Evolutionary conservation across 352 stramenopile genomes (phyloP).

Genomic region (Globisporangium cylindrosporum): DNA sequence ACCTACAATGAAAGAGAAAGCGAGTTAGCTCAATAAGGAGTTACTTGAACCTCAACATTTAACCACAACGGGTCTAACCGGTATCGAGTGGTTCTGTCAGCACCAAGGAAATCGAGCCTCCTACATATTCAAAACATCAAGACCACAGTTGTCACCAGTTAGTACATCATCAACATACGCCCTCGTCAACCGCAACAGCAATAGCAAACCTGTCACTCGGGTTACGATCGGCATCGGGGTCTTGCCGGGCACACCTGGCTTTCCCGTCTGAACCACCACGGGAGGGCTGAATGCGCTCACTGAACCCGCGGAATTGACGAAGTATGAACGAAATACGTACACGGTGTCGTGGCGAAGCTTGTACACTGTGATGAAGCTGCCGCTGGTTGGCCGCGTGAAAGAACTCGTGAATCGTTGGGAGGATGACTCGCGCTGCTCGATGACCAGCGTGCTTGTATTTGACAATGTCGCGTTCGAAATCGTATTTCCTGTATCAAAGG

Average conservation of each 20-base stretch:
- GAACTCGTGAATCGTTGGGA: conserved; percentile 21
- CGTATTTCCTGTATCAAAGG: conserved; percentile 14
- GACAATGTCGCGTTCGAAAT: not conserved
- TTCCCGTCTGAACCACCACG: conserved; percentile 27
- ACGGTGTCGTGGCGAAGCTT: conserved; percentile 44
- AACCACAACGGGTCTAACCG: conserved; percentile 10
- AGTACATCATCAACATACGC: not conserved
- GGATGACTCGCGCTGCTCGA: conserved; percentile 38
- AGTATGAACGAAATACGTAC: conserved; percentile 47
- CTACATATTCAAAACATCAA: conserved; percentile 12
- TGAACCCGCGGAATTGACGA: conserved; percentile 15
- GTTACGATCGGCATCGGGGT: conserved; percentile 36
- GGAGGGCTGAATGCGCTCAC: conserved; percentile 28
- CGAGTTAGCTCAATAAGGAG: not conserved
- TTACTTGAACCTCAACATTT: too few species aligned
- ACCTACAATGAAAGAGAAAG: conserved; percentile 14
- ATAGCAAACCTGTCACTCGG: conserved; percentile 33
- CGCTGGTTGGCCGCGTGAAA: conserved; percentile 15
- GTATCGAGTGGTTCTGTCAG: conserved; percentile 37
- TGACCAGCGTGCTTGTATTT: conserved; percentile 15
- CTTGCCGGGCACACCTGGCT: conserved; percentile 26
- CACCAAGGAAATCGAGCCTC: conserved; percentile 30
- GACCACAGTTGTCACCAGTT: not conserved
- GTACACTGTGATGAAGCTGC: conserved; percentile 25
- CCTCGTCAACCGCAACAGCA: not conserved